phyloP scores from a whole-genome alignment of 2,329 filamentous ascomycete species.

The Amauroascus verrucosus region DNA sequence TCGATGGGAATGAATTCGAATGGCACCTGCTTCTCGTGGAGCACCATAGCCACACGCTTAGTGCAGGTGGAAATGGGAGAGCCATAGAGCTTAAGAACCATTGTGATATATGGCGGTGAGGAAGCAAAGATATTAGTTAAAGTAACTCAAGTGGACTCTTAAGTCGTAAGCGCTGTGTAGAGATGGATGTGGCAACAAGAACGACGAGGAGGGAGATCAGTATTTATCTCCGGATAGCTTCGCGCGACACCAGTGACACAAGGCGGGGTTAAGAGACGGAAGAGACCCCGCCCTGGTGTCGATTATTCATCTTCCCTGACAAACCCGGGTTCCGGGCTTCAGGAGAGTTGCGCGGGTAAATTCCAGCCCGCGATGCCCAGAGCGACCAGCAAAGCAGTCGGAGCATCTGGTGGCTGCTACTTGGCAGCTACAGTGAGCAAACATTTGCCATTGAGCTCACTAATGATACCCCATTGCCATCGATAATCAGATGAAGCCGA shows the following conservation, averaged over 20 bases:
- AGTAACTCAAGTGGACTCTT: too few relatives aligned
- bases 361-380: too few relatives aligned
- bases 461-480: too few relatives aligned
- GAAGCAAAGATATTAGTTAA: background rate
- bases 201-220: background rate
- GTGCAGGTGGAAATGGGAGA: slow-evolving; percentile 11
- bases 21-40: slow-evolving; percentile 13
- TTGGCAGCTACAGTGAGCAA: too few relatives aligned
- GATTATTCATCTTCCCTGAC: background rate
- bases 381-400: too few relatives aligned
- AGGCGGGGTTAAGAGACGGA: background rate
- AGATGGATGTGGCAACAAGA: too few relatives aligned
- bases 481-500: too few relatives aligned
- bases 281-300: background rate
- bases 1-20: slow-evolving; percentile 12
- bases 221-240: background rate
- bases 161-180: background rate
- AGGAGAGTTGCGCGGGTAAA: too few relatives aligned
- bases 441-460: too few relatives aligned
- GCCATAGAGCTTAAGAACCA: slow-evolving; percentile 15
- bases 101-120: background rate
- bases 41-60: slow-evolving; percentile 14
- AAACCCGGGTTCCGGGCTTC: too few relatives aligned
- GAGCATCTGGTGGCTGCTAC: too few relatives aligned
- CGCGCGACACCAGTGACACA: background rate